Base-by-base conservation (phyloP, 2,329 filamentous ascomycete species). In the Chalaropsis ovoidea region DNA sequence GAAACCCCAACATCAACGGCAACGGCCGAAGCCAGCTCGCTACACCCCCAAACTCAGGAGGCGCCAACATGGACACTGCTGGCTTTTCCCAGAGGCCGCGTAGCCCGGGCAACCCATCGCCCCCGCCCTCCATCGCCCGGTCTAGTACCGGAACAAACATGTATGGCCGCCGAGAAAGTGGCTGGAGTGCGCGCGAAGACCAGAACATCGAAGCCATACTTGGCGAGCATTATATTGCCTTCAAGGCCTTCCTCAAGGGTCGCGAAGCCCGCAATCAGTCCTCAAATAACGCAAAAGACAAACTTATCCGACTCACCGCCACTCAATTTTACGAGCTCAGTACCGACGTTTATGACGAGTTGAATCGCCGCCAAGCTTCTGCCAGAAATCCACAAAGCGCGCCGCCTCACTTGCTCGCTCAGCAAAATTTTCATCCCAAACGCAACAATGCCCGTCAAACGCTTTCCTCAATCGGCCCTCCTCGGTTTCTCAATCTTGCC, bases 301-400 rank as follows among this genome's bases (percentile, higher is more conserved):
- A 99, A 80, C 81, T 97, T 66, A 81, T 96, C 68, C 86, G 93
- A 67, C 82, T 99, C 63, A 96, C 92, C 0, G 81, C 88, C 1
- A 90, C 95, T 35, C 94, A 99, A 75, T 97, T 99, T 75, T 90
- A 95, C 76, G 94, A 99, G 77, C 82, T 99, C 69, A 96, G 92
- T 76, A 97, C 93, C 67, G 94, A 99, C 77, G 93, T 99, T 49
- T 97, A 89, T 76, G 94, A 99, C 76, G 94, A 99, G 77, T 80
- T 97, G 69, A 81, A 95, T 70, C 87, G 94, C 67, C 85, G 94
- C 69, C 92, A 97, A 75, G 83, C 88, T 69, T 80, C 81, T 63
- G 81, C 81, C 64, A 77, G 83, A 68, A 82, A 80, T 70, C 78
- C 79, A 27, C 79, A 77, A 68, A 75, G 76, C 2, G 81, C 82